Percentiles rank a stretch among this genome's conserved stretches.
phyloP scores from a whole-genome alignment of 345 rosid genomes.

The Chamaenerion angustifolium region DNA sequence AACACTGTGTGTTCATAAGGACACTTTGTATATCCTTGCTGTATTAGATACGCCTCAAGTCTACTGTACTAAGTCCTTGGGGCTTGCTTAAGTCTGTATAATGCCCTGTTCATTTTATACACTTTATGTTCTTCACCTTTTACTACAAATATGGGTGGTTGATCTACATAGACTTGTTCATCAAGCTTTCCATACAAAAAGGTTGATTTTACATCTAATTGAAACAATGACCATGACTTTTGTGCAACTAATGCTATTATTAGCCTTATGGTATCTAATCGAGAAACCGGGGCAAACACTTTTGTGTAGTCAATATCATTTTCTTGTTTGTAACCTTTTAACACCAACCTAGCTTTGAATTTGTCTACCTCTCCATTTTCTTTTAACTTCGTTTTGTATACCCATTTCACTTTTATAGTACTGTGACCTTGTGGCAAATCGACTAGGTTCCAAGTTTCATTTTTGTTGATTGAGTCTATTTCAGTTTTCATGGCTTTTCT shows the following conservation, averaged over 20 bases:
- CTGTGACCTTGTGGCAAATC: not conserved
- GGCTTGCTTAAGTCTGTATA: not conserved
- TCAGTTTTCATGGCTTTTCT: not conserved
- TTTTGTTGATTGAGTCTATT: not conserved
- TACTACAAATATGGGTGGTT: not conserved
- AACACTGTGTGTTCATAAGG: not conserved
- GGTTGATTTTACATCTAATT: not conserved
- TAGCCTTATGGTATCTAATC: not conserved
- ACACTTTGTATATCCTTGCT: not conserved
- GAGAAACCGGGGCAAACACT: not conserved
- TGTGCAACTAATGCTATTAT: not conserved
- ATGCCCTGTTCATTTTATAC: not conserved
- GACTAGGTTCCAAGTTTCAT: not conserved
- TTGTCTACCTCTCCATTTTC: no score
- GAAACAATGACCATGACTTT: not conserved
- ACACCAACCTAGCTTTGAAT: no score
- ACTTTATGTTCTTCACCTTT: not conserved
- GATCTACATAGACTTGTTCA: not conserved
- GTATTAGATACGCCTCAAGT: not conserved
- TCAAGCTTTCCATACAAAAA: not conserved
- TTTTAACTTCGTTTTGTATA: no score
- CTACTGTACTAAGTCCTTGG: not conserved
- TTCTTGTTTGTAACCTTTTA: not conserved
- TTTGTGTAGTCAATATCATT: not conserved
- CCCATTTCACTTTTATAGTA: no score